Base-by-base conservation (phyloP, 495 filamentous ascomycete genomes). In the Filosporella fistucella region DNA sequence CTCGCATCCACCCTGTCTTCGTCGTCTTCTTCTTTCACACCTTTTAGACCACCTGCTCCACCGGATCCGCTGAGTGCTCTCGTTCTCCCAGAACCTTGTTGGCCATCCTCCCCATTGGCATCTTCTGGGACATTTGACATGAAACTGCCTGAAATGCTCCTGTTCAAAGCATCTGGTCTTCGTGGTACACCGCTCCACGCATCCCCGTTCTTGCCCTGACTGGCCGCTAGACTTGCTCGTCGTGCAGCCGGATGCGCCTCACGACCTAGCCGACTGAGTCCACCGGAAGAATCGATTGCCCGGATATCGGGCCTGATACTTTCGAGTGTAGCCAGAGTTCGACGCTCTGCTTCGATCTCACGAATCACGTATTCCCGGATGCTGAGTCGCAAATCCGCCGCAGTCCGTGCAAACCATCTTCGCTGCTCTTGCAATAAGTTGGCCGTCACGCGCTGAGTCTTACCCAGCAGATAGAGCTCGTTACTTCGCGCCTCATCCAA, bases 131-230 rank as follows among this genome's bases (percentile, higher is more conserved):
- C 58, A 35, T 68, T 68, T 11, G 60, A 68, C 52, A 73, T 69
- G 40, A 89, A 77, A 56, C 80, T 84, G 28, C 86, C 86, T 57
- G 83, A 88, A 52, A 89, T 76, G 61, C 82, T 87, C 52, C 91
- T 74, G 49, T 79, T 82, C 42, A 88, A 63, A n/a, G 77, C 84
- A 58, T 90, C 88, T 28, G 76, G 74, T 52, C 90, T 76, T 51
- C 93, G 79, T 16, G 89, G 88, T 24, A 96, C 88, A 25, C 94
- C 94, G 58, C 89, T 95, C 93, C 93, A 98, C 8, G 94, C 86
- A 63, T 98, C 93, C 4, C 94, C 93, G 67, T 90, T 89, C 12
- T 93, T 91, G 2, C 94, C 94, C 65, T 98, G 93, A 57, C 85
- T 90, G 5, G 85, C 84, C 3, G 84, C 81, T 34, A 95, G 61